Base-by-base conservation (phyloP, 345 rosid species). In the Aegle marmelos region DNA sequence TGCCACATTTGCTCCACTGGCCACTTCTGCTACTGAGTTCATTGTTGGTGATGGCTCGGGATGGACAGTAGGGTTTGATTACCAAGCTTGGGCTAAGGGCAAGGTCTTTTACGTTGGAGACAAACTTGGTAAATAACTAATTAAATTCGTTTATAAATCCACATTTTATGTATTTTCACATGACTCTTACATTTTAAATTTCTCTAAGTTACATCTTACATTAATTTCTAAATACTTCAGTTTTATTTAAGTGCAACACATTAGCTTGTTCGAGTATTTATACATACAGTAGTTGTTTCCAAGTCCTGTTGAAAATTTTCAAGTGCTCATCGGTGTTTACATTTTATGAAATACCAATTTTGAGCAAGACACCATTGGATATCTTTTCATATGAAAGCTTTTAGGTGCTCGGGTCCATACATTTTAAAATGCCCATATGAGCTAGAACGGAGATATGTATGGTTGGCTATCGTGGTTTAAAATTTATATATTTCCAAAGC, bases 81-180 rank as follows among this genome's bases (percentile, higher is more conserved):
- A 83, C 76, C 65, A 56, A 14, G 54, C 74, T 57, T 86, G 86
- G 85, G 80, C 88, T 39, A 17, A 63, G 0, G 76, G 39, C 68
- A 86, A 78, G 53, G 33, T 67, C 27, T 81, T 86, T 39, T 75
- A 5, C 1, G 83, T 85, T 24, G 86, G 88, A 4, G 88, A 88
- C 70, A 68, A 73, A 64, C 83, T 86, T 30, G 70, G 34, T 68
- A 61, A 24, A 50, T 53, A 22, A 13, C 50, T 13, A 45, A 41
- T 11, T 41, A 41, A 11, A 11, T 41, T 41, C 10, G 4, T 11
- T 45, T 13, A 45, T 53, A 17, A 16, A 53, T 53, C 5, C 57
- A 17, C 22, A 21, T 17, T 53, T 53, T 53, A 19, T 53, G 57
- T 17, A 16, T 1, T 53, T 53, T 53, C 50, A 13, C 50, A 45